Conservation (phyloP, 768 basidiomycete species). For the Xerocomellus dryophilus region DNA sequence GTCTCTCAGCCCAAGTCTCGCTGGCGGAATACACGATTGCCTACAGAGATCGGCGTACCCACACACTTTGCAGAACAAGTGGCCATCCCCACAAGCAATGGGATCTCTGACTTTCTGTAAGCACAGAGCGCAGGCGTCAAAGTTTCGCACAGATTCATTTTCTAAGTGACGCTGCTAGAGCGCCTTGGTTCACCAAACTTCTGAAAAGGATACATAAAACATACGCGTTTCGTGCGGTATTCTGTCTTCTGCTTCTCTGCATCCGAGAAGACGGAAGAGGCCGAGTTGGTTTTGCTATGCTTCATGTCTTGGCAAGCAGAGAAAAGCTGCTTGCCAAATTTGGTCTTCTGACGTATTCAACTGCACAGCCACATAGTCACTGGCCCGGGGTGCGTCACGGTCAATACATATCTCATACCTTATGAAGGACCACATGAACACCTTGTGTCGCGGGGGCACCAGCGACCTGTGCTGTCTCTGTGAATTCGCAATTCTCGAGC, state of each 20-base stretch:
- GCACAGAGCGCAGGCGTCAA: conserved; percentile 90
- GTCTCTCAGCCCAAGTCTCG: conserved; percentile 8
- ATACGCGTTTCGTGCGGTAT: conserved; percentile 77
- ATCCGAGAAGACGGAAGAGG: conserved; percentile 85
- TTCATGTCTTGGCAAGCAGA: conserved; percentile 54
- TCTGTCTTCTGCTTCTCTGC: conserved; percentile 79
- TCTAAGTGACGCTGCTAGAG: conserved; percentile 47
- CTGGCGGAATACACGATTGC: conserved; percentile 23
- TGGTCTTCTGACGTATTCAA: background rate
- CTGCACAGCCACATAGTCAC: too few relatives aligned
- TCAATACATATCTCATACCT: too few relatives aligned
- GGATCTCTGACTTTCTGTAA: conserved; percentile 81
- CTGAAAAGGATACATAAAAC: conserved; percentile 15
- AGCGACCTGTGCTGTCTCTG: too few relatives aligned
- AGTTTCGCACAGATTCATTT: conserved; percentile 88
- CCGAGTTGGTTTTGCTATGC: conserved; percentile 88
- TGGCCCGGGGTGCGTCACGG: too few relatives aligned
- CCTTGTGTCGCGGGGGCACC: too few relatives aligned
- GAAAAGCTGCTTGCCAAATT: background rate
- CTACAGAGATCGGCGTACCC: conserved; percentile 79
- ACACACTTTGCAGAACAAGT: conserved; percentile 96
- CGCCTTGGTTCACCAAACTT: background rate
- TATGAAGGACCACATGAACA: too few relatives aligned
- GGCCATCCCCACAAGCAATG: conserved; percentile 78
- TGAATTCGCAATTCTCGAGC: background rate